phyloP scores from a whole-genome alignment of 2,329 filamentous ascomycete genomes.

The Colletotrichum noveboracense region DNA sequence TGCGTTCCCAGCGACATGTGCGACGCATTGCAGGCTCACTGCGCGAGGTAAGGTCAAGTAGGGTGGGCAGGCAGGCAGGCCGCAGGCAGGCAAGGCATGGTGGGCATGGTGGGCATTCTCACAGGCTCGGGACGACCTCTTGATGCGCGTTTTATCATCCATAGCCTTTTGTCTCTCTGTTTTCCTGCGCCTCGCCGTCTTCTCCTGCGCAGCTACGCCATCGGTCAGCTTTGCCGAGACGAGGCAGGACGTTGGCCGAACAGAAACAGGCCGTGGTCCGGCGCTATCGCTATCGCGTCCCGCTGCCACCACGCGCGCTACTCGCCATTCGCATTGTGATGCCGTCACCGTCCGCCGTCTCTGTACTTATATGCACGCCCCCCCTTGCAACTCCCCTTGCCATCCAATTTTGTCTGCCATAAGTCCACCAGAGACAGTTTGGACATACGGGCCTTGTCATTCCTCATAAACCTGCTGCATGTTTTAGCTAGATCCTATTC shows the following conservation, averaged over 20 bases:
- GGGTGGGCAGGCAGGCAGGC: not conserved
- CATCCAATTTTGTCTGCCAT: not conserved
- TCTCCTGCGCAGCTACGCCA: slow-evolving; percentile 10
- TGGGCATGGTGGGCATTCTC: not conserved
- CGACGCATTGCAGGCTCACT: not conserved
- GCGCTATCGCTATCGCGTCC: not conserved
- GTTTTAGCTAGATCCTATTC: not conserved
- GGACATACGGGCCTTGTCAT: not conserved
- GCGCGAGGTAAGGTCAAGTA: not conserved
- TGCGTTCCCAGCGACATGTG: not conserved
- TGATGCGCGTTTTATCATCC: not conserved
- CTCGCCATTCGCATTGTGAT: slow-evolving; percentile 6
- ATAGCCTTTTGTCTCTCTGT: not conserved
- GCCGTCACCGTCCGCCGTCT: slow-evolving; percentile 10
- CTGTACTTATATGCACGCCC: not conserved
- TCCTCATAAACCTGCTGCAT: not conserved
- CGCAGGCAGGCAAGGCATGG: too few relatives aligned
- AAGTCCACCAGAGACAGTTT: not conserved
- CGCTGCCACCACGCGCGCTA: not conserved
- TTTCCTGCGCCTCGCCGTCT: not conserved
- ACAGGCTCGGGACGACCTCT: not conserved
- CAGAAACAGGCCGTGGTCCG: not conserved
- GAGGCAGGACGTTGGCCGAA: not conserved
- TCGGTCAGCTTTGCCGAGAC: slow-evolving; percentile 1
- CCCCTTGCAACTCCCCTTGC: not conserved